A percentile compares a stretch with the other conserved stretches of the same genome.
phyloP scores from a whole-genome alignment of 2,329 filamentous ascomycete species.

The Huntiella bhutanensis region DNA sequence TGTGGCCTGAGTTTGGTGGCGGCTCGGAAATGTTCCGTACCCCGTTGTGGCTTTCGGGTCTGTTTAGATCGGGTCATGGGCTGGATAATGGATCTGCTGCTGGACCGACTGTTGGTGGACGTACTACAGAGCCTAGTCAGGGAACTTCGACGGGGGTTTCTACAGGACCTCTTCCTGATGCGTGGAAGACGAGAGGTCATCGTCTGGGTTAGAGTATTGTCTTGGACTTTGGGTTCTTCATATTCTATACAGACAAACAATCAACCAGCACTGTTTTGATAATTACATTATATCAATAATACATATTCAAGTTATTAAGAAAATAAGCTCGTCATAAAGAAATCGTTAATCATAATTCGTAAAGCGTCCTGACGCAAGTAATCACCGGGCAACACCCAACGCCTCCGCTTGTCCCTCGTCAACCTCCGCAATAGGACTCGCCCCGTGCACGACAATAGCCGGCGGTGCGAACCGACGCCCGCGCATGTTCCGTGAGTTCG shows the following conservation, averaged over 20 bases:
- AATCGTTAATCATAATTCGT: neutral
- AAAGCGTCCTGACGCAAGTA: neutral
- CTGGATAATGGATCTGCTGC: neutral
- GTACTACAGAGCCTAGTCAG: neutral
- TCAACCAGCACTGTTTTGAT: no score
- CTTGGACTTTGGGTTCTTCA: no score
- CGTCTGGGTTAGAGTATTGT: constrained; percentile 32
- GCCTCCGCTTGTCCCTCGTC: constrained; percentile 9
- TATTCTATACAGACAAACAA: no score
- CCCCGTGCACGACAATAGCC: constrained; percentile 14
- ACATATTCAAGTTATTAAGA: neutral
- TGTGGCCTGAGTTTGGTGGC: constrained; percentile 79
- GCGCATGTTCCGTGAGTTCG: constrained; percentile 21
- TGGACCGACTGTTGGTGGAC: neutral
- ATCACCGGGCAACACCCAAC: neutral
- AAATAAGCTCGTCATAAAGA: neutral
- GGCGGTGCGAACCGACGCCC: constrained; percentile 24
- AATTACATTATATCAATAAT: neutral
- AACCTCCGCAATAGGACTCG: constrained; percentile 16
- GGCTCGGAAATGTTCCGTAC: constrained; percentile 61
- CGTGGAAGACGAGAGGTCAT: constrained; percentile 45
- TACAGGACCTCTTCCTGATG: constrained; percentile 35
- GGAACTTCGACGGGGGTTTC: constrained; percentile 6
- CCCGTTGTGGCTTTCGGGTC: constrained; percentile 44
- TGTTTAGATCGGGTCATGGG: constrained; percentile 18